These are phyloP conservation scores for Funneliformis caledonium DNA, from an alignment of 371 early-diverging fungal genomes.

Conservation along the genomic window DNA sequence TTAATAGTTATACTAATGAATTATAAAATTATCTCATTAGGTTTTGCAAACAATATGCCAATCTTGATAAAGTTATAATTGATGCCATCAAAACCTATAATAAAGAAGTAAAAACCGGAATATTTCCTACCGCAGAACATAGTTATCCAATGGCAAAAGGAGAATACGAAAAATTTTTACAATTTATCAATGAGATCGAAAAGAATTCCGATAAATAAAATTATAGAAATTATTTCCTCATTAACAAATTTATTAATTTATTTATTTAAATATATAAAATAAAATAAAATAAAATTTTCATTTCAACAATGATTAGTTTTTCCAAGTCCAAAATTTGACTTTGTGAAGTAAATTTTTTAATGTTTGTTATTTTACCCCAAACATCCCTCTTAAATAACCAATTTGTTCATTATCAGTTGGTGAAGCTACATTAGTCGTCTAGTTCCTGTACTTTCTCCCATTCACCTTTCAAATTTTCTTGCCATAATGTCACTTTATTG, in stretches of 20 bases:
- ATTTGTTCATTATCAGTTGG: too few relatives aligned
- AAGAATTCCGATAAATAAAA: neutral
- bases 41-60: slow-evolving; percentile 89
- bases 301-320: too few relatives aligned
- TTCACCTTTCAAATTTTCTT: slow-evolving; percentile 89
- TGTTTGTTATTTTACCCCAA: too few relatives aligned
- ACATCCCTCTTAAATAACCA: too few relatives aligned
- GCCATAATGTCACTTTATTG: slow-evolving; percentile 95
- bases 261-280: too few relatives aligned
- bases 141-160: slow-evolving; percentile 74
- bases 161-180: slow-evolving; percentile 59
- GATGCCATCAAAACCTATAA: slow-evolving; percentile 74
- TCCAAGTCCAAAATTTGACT: too few relatives aligned
- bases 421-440: slow-evolving; percentile 38
- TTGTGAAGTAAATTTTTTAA: too few relatives aligned
- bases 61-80: slow-evolving; percentile 71
- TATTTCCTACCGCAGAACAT: slow-evolving; percentile 80
- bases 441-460: slow-evolving; percentile 86
- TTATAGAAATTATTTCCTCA: too few relatives aligned
- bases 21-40: slow-evolving; percentile 47
- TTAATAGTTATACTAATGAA: neutral
- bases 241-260: too few relatives aligned
- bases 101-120: slow-evolving; percentile 73
- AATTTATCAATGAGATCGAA: neutral
- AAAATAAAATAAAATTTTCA: too few relatives aligned